Conservation (phyloP, 2,329 filamentous ascomycete species). For the Xylariales sp. region DNA sequence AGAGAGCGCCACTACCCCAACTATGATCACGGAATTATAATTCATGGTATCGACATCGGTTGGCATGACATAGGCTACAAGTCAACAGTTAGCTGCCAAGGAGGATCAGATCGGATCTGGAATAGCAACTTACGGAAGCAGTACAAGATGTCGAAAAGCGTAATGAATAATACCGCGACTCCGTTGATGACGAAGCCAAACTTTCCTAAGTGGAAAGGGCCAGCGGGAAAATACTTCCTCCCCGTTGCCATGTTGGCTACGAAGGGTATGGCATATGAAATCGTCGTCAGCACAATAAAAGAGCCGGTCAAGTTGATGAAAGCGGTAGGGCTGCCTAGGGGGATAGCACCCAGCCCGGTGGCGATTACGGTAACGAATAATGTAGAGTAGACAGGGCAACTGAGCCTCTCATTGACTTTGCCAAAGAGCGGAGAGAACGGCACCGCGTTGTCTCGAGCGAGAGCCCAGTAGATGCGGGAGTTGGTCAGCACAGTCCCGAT, state of each 20-base stretch:
- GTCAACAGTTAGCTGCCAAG: constrained; percentile 7
- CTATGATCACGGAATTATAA: constrained; percentile 51
- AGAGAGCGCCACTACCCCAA: constrained; percentile 42
- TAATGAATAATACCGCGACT: constrained; percentile 46
- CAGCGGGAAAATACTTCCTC: constrained; percentile 45
- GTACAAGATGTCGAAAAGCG: constrained; percentile 54
- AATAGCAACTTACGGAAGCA: constrained; percentile 46
- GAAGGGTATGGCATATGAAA: constrained; percentile 47
- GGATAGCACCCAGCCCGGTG: constrained; percentile 52
- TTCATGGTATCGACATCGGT: constrained; percentile 40
- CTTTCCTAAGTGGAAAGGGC: constrained; percentile 49
- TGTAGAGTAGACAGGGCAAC: constrained; percentile 56
- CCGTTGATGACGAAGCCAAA: constrained; percentile 46
- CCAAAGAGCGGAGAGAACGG: constrained; percentile 50
- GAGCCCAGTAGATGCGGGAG: constrained; percentile 43
- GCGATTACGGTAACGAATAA: constrained; percentile 47
- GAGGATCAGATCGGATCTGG: neutral
- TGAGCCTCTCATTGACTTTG: constrained; percentile 47
- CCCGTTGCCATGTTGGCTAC: constrained; percentile 47
- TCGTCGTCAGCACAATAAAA: constrained; percentile 51
- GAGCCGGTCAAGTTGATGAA: constrained; percentile 55
- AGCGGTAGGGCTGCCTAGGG: constrained; percentile 48
- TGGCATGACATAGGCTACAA: constrained; percentile 36
- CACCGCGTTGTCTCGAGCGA: constrained; percentile 57
- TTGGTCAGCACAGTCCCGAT: constrained; percentile 48